phyloP scores from a whole-genome alignment of 2,329 filamentous ascomycete genomes.

The Alternaria solani region DNA sequence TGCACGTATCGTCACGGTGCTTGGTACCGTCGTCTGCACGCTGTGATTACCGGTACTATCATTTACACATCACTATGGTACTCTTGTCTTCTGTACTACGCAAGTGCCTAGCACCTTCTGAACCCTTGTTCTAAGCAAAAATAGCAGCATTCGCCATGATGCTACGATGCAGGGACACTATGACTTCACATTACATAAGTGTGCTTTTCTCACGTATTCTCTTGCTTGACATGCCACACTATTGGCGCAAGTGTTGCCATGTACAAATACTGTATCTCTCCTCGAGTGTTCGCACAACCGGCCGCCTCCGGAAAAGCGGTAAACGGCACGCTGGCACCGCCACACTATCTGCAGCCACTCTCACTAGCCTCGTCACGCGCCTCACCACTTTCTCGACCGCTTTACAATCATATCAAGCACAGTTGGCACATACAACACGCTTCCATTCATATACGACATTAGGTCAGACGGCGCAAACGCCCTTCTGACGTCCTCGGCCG shows the following conservation, averaged over 20 bases:
- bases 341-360: constrained; percentile 4
- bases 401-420: neutral
- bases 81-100: neutral
- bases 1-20: neutral
- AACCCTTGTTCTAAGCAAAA: neutral
- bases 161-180: neutral
- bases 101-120: neutral
- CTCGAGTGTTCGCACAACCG: neutral
- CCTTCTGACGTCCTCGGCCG: neutral
- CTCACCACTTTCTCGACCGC: neutral
- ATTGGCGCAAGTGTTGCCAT: neutral
- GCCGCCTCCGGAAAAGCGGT: constrained; percentile 19
- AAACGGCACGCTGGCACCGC: constrained; percentile 9
- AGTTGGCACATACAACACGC: neutral
- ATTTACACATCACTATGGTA: neutral
- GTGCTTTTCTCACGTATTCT: neutral
- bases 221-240: neutral
- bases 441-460: neutral
- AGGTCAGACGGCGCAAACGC: neutral
- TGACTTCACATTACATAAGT: neutral
- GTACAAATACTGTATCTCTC: neutral
- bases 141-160: constrained; percentile 6
- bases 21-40: neutral
- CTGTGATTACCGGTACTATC: neutral
- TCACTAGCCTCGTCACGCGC: neutral